Evolutionary conservation across 176 grass and related monocot species (phyloP), one percentile per base, ranked within the genome.

Genomic region (Lolium multiflorum): DNA sequence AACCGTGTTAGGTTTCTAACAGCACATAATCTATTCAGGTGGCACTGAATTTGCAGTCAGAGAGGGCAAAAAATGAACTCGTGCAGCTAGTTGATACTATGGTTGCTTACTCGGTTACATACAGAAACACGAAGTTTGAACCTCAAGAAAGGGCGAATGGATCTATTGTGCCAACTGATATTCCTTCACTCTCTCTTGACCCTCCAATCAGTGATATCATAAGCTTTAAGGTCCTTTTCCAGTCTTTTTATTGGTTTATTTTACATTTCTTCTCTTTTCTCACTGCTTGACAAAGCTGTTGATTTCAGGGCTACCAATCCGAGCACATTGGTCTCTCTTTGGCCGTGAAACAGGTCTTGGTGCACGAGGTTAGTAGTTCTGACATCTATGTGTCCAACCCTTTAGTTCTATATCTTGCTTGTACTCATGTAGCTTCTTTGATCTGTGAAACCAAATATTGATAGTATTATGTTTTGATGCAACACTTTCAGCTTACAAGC

Each of bases 71-170:
- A 68, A 71, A 98, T 83, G 92, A 96, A 49, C 87, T 96, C 16
- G 75, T 75, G 77, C 81, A 96, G 64, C 87, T 98, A 83, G 87
- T 96, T 77, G 92, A 98, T 92, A 94, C 97, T 20, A 98, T 98
- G 94, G 92, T 96, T 82, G 89, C 90, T 50, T 92, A 94, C 74
- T 98, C 90, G 83, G 78, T 98, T 82, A 92, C 90, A 58, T 98
- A 96, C 79, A 98, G 51, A 94, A 92, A 90, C 70, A 92, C 82
- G 58, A 96, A 98, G 84, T 62, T 59, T 71, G 87, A 79, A 11
- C 70, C 87, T 82, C 84, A 86, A 85, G 92, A 91, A 85, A 95
- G 82, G 78, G 83, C 62, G 68, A 92, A 90, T 83, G 41, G 75
- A 86, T 86, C 62, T 92, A 78, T 85, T 58, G 74, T 87, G 73